Conservation (phyloP, 2,329 filamentous ascomycete species). For the Magnaporthales sp. region DNA sequence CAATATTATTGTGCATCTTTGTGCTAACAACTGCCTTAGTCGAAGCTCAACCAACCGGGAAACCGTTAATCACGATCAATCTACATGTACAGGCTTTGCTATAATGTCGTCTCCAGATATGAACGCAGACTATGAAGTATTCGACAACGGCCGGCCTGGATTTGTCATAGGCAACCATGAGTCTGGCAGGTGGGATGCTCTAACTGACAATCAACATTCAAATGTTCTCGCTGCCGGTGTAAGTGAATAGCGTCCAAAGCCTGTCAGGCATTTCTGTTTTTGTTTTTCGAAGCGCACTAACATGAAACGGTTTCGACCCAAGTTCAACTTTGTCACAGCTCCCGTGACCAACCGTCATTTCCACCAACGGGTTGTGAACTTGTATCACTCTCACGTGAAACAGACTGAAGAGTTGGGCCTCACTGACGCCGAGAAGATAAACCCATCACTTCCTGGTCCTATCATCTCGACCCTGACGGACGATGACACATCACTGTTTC, state of each 20-base stretch:
- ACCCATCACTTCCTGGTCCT: slow-evolving; percentile 42
- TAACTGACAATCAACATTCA: slow-evolving; percentile 55
- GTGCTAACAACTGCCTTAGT: not conserved
- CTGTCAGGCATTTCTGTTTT: not conserved
- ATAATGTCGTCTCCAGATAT: not conserved
- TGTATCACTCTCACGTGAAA: slow-evolving; percentile 49
- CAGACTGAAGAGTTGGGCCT: slow-evolving; percentile 24
- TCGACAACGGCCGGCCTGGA: slow-evolving; percentile 22
- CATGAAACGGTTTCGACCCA: slow-evolving; percentile 2
- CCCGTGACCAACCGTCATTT: slow-evolving; percentile 71
- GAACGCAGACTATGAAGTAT: slow-evolving; percentile 16
- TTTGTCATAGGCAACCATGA: slow-evolving; percentile 74
- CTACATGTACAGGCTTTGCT: not conserved
- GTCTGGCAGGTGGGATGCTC: slow-evolving; percentile 48
- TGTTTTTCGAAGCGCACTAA: slow-evolving; percentile 1
- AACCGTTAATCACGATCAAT: not conserved
- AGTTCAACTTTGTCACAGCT: slow-evolving; percentile 75
- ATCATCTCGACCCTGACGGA: slow-evolving; percentile 64
- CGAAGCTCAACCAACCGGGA: not conserved
- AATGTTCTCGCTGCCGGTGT: slow-evolving; percentile 62
- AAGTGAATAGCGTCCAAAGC: slow-evolving; percentile 24
- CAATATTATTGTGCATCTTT: not conserved
- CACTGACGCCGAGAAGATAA: slow-evolving; percentile 28
- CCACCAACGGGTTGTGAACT: slow-evolving; percentile 55
- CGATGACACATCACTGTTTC: slow-evolving; percentile 67